Base-by-base conservation (phyloP, 1,284 basidiomycete species). In the Moesziomyces aphidis region DNA sequence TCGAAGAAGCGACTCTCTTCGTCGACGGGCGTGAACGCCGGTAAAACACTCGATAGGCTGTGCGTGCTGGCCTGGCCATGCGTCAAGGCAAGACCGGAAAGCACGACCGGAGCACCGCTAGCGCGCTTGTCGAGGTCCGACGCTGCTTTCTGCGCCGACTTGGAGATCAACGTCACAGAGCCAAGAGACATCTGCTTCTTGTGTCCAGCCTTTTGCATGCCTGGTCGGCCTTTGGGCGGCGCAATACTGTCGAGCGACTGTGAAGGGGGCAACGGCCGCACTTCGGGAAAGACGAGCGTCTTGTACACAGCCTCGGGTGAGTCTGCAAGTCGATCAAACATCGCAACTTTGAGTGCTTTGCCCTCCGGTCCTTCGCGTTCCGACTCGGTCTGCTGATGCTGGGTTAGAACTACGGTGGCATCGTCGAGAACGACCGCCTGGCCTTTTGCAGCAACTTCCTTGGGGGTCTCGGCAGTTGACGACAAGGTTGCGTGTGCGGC, bases 121-220 rank as follows among this genome's bases (percentile, higher is more conserved):
- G 56, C 66, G 44, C 60, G 66, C 46, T 53, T 59, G 47, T 70
- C 67, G 4, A 64, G 47, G 36, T 70, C 57, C 24, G 58, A 57
- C 13, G 67, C 61, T 31, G 67, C 57, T 23, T 39, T 48, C 17
- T 55, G 50, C 17, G 61, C 61, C 8, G 67, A 63, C 28, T 54
- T 60, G 10, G 67, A 61, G 24, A 70, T 70, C 54, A 70, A 19
- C 2, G 61, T 53, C 11, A 61, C 54, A 2, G 67, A 64, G 26
- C 61, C 67, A 6, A 70, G 67, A 24, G 67, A 70, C 3, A 50
- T 51, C 31, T 70, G 61, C 54, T 70, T 70, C 67, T 57, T 64
- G 55, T 64, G 61, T 4, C 60, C 52, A 19, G 45, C 24, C 28
- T 47, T 50, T 19, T 53, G 49, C 24, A 22, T n/a, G n/a, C 23